Evolutionary conservation across 2,329 filamentous ascomycete species (phyloP).

Genomic region (Exophiala sp.): DNA sequence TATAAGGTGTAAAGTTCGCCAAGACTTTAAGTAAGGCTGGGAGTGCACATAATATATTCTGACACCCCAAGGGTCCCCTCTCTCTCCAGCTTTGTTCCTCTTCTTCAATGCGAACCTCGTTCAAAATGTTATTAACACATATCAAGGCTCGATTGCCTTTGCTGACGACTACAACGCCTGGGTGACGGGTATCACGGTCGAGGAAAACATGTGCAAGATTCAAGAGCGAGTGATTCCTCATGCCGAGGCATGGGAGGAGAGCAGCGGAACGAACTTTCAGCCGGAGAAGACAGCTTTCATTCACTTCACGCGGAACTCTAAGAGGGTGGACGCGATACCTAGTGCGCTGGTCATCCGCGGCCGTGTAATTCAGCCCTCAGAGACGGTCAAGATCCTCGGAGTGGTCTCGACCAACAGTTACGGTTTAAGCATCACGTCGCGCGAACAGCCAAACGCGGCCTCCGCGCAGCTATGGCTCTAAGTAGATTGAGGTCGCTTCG

Average conservation of each 20-base stretch:
- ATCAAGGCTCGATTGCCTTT: constrained; percentile 32
- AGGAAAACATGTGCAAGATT: neutral
- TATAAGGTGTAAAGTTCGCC: too few species aligned
- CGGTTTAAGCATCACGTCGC: neutral
- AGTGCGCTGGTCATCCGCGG: neutral
- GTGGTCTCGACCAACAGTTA: neutral
- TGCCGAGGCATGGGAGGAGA: constrained; percentile 29
- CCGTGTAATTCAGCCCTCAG: neutral
- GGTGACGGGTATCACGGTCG: constrained; percentile 8
- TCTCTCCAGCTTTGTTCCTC: constrained; percentile 37
- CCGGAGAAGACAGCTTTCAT: constrained; percentile 34
- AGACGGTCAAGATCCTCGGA: neutral
- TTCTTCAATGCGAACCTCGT: constrained; percentile 39
- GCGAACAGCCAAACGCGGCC: neutral
- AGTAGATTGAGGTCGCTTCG: neutral
- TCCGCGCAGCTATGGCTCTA: neutral
- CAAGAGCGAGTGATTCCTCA: constrained; percentile 19
- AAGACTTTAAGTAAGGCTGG: too few species aligned
- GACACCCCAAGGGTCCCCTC: constrained; percentile 34
- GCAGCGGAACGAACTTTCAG: constrained; percentile 33
- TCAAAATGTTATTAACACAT: constrained; percentile 30
- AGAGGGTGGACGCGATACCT: neutral
- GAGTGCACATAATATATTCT: too few species aligned
- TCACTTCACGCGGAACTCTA: constrained; percentile 32
- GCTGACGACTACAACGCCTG: constrained; percentile 30